Evolutionary conservation across 73 alveolate genomes (phyloP).

Genomic region (Effrenium voratum): DNA sequence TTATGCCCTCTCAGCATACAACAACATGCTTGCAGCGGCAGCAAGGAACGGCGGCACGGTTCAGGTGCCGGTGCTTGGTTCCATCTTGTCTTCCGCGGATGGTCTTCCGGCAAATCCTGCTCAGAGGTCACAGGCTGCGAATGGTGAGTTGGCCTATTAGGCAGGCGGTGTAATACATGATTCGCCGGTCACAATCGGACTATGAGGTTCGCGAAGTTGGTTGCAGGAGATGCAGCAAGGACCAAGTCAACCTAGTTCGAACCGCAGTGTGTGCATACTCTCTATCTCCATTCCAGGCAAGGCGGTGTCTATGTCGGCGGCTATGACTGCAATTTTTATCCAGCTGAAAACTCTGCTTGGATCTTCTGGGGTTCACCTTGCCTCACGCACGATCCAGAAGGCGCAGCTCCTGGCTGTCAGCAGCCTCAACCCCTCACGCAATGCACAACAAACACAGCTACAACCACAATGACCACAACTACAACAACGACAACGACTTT

Average conservation of each 20-base stretch:
- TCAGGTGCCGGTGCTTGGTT: neutral
- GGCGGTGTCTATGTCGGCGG: conserved; percentile 9
- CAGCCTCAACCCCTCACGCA: neutral
- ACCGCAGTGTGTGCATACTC: neutral
- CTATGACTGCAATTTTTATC: conserved; percentile 19
- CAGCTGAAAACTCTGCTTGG: neutral
- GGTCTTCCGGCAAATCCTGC: conserved; percentile 16
- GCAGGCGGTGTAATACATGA: conserved; percentile 29
- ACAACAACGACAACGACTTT: neutral
- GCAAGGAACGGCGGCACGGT: conserved; percentile 4
- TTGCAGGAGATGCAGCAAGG: conserved; percentile 6
- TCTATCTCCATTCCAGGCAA: neutral
- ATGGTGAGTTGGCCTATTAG: neutral
- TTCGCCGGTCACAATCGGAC: neutral
- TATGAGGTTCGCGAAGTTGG: conserved; percentile 1
- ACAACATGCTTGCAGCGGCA: neutral
- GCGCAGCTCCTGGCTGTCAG: conserved; percentile 7
- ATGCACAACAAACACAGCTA: neutral
- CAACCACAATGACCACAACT: no score
- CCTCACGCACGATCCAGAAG: conserved; percentile 3
- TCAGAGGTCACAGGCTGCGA: neutral
- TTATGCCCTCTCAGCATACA: neutral
- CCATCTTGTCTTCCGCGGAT: neutral
- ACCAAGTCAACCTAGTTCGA: neutral
- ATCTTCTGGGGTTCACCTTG: conserved; percentile 11